Base-by-base conservation (phyloP, 2,329 filamentous ascomycete species). In the Trichoderma asperellum region DNA sequence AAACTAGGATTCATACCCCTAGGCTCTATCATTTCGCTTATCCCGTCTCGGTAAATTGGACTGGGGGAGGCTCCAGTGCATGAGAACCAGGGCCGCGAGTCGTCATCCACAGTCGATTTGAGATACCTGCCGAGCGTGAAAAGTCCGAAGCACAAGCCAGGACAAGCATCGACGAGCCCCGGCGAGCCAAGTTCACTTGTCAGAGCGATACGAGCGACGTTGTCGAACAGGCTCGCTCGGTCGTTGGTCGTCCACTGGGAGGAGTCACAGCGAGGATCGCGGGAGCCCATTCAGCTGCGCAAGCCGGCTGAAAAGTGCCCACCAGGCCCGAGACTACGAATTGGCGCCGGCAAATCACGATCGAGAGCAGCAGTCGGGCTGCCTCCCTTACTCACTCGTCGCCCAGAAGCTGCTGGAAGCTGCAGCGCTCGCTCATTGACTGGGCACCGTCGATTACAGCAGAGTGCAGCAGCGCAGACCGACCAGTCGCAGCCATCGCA, bases 1-100 rank as follows among this genome's bases (percentile, higher is more conserved):
- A 70, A 62, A 58, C 63, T 68, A 68, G 74, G 72, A 76, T 72
- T 72, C 71, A 68, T 68, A 72, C 72, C 65, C 73, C 72, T 61
- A 70, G 68, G 74, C 71, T 72, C 72, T 73, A 70, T 79, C 78
- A 79, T 79, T 75, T 79, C 78, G 78, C 78, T 79, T 75, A 74
- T 72, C 72, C 71, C 70, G 75, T 75, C 73, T 75, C 70, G 75
- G 74, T 76, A 79, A 79, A 78, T 77, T 78, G 74, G 72, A 76
- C 75, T 73, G 73, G 52, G 67, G 57, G 57, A 29, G 55, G 34
- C 57, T 68, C 62, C 35, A 63, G 32, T 43, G 62, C 68, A 67
- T 70, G 69, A 59, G 56, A 68, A 68, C 57, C 40, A 64, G 57
- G 66, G 58, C 64, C 68, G 47, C 58, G 71, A 68, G 69, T 68